Conservation (phyloP, 768 basidiomycete species). For the Ephemerocybe angulata region DNA sequence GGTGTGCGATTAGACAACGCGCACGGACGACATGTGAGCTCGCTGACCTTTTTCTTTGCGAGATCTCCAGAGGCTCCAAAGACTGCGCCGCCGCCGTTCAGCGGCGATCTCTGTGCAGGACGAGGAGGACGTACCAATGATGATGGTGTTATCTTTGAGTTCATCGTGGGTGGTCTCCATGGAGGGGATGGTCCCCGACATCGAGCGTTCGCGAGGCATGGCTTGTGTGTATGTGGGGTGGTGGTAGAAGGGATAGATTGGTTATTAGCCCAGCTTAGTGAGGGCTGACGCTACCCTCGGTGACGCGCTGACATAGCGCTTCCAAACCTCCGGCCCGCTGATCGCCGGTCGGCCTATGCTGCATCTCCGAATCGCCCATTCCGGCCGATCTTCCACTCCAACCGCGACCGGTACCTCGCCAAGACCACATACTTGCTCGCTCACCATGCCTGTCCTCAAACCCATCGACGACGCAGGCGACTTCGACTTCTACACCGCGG, state of each 20-base stretch:
- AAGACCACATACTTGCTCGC: neutral
- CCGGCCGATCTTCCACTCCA: neutral
- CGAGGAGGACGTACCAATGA: conserved; percentile 61
- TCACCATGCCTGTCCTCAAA: neutral
- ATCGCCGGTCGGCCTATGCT: no score
- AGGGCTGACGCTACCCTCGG: no score
- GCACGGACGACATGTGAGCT: neutral
- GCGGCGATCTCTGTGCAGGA: neutral
- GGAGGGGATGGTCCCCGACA: conserved; percentile 84
- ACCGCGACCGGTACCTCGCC: conserved; percentile 4
- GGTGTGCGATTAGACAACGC: conserved; percentile 11
- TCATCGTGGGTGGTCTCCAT: conserved; percentile 73
- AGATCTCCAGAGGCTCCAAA: conserved; percentile 96
- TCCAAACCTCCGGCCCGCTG: conserved; percentile 27
- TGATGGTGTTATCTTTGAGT: conserved; percentile 84
- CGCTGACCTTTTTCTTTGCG: conserved; percentile 91
- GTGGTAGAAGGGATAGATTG: conserved; percentile 14
- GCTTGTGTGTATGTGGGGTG: conserved; percentile 21
- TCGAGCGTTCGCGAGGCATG: conserved; percentile 49
- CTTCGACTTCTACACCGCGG: conserved; percentile 23
- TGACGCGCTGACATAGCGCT: conserved; percentile 18
- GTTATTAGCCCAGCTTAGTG: no score
- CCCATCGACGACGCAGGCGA: conserved; percentile 1
- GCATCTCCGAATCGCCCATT: conserved; percentile 11
- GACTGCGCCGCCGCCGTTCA: conserved; percentile 43